Base-by-base conservation (phyloP, 768 basidiomycete species). In the Leccinum incarnatum region DNA sequence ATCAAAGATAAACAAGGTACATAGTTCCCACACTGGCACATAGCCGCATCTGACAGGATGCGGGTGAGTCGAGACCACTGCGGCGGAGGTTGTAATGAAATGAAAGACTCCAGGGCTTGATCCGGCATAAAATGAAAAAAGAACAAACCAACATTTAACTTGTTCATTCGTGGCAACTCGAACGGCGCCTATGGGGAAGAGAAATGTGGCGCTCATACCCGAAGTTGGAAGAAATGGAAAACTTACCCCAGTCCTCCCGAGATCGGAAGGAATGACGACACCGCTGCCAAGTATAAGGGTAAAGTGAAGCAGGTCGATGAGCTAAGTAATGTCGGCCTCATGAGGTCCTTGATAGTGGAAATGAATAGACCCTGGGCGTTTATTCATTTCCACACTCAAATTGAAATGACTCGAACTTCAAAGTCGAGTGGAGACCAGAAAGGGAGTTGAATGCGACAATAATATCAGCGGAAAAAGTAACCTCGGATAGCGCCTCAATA, bases 221-320 rank as follows among this genome's bases (percentile, higher is more conserved):
- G 58, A 62, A 53, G 61, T 61, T 19, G 19, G 17, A 12, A 21
- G 49, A 36, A 69, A 64, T 66, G 62, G 51, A 57, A 56, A 30
- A 50, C 58, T 40, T 55, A 56, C 66, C 57, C 60, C 60, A 51
- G 32, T 11, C 17, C 53, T 55, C 36, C 53, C 27, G 27, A 21
- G 42, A 58, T 58, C 53, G 59, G 60, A 58, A 58, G 51, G 37
- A 11, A 50, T 69, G 61, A 69, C 67, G 65, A 65, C 53, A 67
- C 55, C 34, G n/a, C 50, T 12, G 42, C 42, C 42, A 45, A 53
- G 56, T 25, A 49, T 49, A 48, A 40, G 40, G 42, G 17, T 14
- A 53, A 40, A 23, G 15, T 7, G n/a, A 15, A 10, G 45, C n/a
- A 51, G 51, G 34, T 14, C 7, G n/a, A 32, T 29, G 37, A 54